Conservation (phyloP, 345 rosid species). For the Trapa bicornis region DNA sequence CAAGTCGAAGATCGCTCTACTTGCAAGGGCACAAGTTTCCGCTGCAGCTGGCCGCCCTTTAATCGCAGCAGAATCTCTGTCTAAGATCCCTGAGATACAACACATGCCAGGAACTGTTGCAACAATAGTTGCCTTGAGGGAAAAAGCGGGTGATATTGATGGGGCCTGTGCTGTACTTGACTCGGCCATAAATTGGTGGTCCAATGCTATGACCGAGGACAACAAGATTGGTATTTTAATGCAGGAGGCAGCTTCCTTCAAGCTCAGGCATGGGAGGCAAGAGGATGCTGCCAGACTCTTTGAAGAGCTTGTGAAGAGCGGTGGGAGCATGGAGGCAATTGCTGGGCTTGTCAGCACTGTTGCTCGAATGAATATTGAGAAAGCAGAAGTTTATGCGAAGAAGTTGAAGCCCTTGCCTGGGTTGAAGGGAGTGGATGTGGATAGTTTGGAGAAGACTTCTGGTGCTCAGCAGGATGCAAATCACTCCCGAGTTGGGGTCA, state of each 20-base stretch:
- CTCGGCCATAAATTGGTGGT: conserved; percentile 86
- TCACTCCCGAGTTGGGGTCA: conserved; percentile 12
- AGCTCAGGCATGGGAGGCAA: conserved; percentile 70
- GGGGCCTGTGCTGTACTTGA: conserved; percentile 69
- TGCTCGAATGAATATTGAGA: conserved; percentile 63
- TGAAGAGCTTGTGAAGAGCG: conserved; percentile 69
- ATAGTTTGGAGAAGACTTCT: conserved; percentile 69
- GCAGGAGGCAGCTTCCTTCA: conserved; percentile 94
- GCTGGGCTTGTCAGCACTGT: conserved; percentile 84
- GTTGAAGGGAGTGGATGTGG: conserved; percentile 59
- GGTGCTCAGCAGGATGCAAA: conserved; percentile 69
- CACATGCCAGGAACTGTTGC: conserved; percentile 92
- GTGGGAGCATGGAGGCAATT: conserved; percentile 58
- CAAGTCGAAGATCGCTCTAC: conserved; percentile 50
- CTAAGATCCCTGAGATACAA: conserved; percentile 65
- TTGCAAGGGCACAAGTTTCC: conserved; percentile 90
- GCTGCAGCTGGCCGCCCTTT: conserved; percentile 73
- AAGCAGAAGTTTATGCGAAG: conserved; percentile 82
- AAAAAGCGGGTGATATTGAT: conserved; percentile 77
- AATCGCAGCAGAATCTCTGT: conserved; percentile 72
- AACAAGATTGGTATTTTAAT: conserved; percentile 51
- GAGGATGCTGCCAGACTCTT: conserved; percentile 71
- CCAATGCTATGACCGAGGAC: conserved; percentile 72
- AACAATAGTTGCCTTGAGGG: conserved; percentile 78
- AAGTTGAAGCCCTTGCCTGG: conserved; percentile 65